A percentile compares a stretch with the other conserved stretches of the same genome.
phyloP scores from a whole-genome alignment of 176 grass and related monocot genomes.

The Bolboschoenus planiculmis region DNA sequence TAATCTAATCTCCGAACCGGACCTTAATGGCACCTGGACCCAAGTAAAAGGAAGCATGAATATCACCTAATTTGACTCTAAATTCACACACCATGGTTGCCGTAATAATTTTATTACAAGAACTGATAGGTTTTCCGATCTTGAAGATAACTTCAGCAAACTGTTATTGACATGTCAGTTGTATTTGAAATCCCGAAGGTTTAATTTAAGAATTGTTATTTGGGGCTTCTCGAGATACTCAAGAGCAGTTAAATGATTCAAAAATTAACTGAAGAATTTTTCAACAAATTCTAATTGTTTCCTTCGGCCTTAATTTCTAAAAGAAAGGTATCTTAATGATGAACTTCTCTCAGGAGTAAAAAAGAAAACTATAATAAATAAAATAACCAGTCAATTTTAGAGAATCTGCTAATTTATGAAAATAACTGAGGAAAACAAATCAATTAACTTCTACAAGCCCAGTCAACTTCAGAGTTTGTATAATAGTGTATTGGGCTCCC shows the following conservation, averaged over 20 bases:
- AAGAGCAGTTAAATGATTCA: not conserved
- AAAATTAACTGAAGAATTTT: not conserved
- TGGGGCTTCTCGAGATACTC: not conserved
- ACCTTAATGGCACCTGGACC: not conserved
- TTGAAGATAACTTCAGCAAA: not conserved
- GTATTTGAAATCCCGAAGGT: not conserved
- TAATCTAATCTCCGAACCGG: not conserved
- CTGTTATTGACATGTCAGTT: not conserved
- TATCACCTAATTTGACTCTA: not conserved
- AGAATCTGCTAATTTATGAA: not conserved
- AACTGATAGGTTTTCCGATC: not conserved
- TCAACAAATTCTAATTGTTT: not conserved
- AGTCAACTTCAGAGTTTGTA: not conserved
- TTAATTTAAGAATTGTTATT: conserved; percentile 13
- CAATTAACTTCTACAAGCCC: not conserved
- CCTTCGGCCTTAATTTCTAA: not conserved
- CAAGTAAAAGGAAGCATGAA: not conserved
- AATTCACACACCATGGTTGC: not conserved
- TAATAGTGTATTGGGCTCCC: not conserved
- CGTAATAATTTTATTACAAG: not conserved
- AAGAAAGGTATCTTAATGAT: not conserved
- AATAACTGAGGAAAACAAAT: not conserved
- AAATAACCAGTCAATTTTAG: not conserved
- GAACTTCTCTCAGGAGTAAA: not conserved
- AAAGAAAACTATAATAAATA: not conserved